Percentiles rank a stretch among this genome's conserved stretches.
Evolutionary conservation across 2,329 filamentous ascomycete species (phyloP).

Genomic region (Fusarium sp.): DNA sequence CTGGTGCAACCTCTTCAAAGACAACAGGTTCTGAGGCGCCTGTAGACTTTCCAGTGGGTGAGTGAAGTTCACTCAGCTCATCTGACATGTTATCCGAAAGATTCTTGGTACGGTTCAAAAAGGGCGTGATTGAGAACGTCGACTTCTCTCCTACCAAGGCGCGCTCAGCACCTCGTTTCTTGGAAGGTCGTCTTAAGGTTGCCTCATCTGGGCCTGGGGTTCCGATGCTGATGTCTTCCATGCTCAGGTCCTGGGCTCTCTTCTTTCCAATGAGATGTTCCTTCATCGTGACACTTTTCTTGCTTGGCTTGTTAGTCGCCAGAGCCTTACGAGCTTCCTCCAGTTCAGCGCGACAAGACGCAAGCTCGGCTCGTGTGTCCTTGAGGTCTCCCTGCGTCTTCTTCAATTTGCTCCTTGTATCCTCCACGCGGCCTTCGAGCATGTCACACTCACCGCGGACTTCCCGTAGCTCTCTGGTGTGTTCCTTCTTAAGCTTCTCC

Average conservation of each 20-base stretch:
- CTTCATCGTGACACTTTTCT: slow-evolving; percentile 34
- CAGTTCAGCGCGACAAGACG: slow-evolving; percentile 54
- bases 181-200: slow-evolving; percentile 55
- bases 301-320: slow-evolving; percentile 30
- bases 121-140: slow-evolving; percentile 92
- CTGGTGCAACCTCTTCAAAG: slow-evolving; percentile 45
- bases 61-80: slow-evolving; percentile 44
- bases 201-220: slow-evolving; percentile 57
- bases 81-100: slow-evolving; percentile 50
- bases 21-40: slow-evolving; percentile 44
- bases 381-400: slow-evolving; percentile 78
- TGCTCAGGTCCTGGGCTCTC: slow-evolving; percentile 55
- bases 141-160: slow-evolving; percentile 81
- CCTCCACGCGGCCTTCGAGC: slow-evolving; percentile 72
- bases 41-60: slow-evolving; percentile 30
- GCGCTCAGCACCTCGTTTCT: slow-evolving; percentile 67
- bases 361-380: slow-evolving; percentile 58
- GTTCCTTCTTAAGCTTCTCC: slow-evolving; percentile 56
- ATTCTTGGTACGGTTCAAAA: slow-evolving; percentile 79
- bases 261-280: slow-evolving; percentile 57
- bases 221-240: slow-evolving; percentile 58
- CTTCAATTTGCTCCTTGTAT: slow-evolving; percentile 72
- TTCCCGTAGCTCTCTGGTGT: slow-evolving; percentile 66
- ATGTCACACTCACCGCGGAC: slow-evolving; percentile 70
- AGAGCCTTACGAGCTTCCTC: slow-evolving; percentile 42